A percentile compares a stretch with the other conserved stretches of the same genome.
These are phyloP conservation scores for Trichophyton equinum DNA, from an alignment of 2,329 filamentous ascomycete species.

Conservation along the genomic window DNA sequence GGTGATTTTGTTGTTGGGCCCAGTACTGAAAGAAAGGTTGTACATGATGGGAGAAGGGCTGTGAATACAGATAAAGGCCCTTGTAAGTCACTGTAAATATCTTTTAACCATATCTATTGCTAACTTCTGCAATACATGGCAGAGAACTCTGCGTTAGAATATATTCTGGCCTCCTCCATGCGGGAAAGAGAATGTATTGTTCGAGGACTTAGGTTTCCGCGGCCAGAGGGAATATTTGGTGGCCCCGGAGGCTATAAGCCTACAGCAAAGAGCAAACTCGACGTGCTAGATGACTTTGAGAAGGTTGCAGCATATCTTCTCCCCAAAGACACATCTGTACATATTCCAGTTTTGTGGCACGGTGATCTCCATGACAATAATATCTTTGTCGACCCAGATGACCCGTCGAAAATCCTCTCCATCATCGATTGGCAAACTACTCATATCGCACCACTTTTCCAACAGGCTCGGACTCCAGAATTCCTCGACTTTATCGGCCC, in stretches of 20 bases:
- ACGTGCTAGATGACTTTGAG: not conserved
- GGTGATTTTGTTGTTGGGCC: constrained; percentile 8
- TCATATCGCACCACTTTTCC: not conserved
- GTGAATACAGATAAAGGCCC: not conserved
- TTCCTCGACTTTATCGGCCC: not conserved
- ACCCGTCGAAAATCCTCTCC: not conserved
- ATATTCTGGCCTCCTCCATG: constrained; percentile 4
- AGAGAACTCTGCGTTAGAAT: constrained; percentile 3
- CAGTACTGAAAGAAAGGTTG: constrained; percentile 7
- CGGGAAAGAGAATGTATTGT: not conserved
- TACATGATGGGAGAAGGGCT: not conserved
- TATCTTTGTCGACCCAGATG: not conserved
- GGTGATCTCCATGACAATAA: not conserved
- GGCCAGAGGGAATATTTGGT: not conserved
- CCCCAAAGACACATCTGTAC: not conserved
- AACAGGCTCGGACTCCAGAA: not conserved
- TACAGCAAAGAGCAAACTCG: not conserved
- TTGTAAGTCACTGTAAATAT: not conserved
- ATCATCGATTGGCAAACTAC: not conserved
- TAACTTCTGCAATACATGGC: not conserved
- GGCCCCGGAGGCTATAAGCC: not conserved
- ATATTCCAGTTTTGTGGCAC: not conserved
- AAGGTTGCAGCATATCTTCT: not conserved
- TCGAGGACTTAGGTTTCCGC: not conserved
- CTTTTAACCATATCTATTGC: not conserved